phyloP scores from a whole-genome alignment of 371 early-diverging fungal species.

The Globomyces sp. region DNA sequence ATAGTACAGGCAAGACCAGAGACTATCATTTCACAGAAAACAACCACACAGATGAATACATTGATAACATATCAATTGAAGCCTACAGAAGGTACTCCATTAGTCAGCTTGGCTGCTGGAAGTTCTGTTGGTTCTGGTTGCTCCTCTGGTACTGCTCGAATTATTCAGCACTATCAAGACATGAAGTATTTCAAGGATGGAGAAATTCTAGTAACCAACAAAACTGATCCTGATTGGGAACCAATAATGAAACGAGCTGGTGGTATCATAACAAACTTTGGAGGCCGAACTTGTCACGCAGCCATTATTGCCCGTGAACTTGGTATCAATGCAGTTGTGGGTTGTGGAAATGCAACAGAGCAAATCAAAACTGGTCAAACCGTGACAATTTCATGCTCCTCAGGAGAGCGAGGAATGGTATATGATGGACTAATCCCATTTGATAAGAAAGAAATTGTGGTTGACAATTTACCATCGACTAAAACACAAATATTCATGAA shows the following conservation, averaged over 20 bases:
- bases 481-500: slow-evolving; percentile 16
- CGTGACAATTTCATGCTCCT: slow-evolving; percentile 10
- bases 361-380: slow-evolving; percentile 10
- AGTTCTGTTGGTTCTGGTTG: slow-evolving; percentile 3
- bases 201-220: slow-evolving; percentile 16
- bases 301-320: slow-evolving; percentile 24
- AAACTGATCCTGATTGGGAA: slow-evolving; percentile 20
- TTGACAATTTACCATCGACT: slow-evolving; percentile 14
- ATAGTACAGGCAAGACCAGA: slow-evolving; percentile 21
- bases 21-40: slow-evolving; percentile 5
- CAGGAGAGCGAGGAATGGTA: slow-evolving; percentile 14
- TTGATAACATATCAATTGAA: neutral
- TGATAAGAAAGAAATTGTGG: slow-evolving; percentile 5
- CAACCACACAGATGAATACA: neutral
- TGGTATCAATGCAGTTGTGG: slow-evolving; percentile 19
- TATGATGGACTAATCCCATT: slow-evolving; percentile 15
- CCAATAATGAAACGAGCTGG: slow-evolving; percentile 21
- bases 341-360: slow-evolving; percentile 19
- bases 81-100: neutral
- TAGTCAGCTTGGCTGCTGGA: neutral
- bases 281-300: slow-evolving; percentile 22
- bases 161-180: slow-evolving; percentile 11
- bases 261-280: slow-evolving; percentile 17
- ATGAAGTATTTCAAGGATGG: slow-evolving; percentile 16
- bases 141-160: slow-evolving; percentile 11